phyloP scores from a whole-genome alignment of 2,329 filamentous ascomycete species.

The Fusarium burgessii region DNA sequence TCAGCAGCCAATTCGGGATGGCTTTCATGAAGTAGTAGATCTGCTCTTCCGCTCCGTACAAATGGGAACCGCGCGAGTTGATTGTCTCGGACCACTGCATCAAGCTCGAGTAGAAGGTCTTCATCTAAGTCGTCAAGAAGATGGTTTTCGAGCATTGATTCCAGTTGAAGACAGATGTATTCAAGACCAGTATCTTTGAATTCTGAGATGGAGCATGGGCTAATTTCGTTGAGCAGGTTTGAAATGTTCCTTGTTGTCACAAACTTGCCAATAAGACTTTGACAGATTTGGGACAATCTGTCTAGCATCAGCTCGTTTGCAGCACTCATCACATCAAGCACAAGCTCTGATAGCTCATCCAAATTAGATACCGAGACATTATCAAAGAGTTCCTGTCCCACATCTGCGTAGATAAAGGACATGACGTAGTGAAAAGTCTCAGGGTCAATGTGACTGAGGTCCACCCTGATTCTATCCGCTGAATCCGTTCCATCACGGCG shows the following conservation, averaged over 20 bases:
- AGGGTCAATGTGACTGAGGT: conserved; percentile 83
- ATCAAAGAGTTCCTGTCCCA: conserved; percentile 84
- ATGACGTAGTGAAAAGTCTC: conserved; percentile 83
- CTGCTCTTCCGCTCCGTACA: conserved; percentile 79
- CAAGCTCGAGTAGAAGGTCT: conserved; percentile 83
- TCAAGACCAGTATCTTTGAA: conserved; percentile 92
- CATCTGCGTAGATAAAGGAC: conserved; percentile 85
- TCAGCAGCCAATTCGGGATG: conserved; percentile 73
- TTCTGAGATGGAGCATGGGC: conserved; percentile 82
- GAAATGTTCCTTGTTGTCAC: conserved; percentile 89
- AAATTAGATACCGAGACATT: conserved; percentile 76
- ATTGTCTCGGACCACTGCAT: conserved; percentile 82
- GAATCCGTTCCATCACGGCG: conserved; percentile 63
- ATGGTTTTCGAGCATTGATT: conserved; percentile 91
- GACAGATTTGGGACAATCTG: conserved; percentile 88
- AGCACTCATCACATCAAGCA: conserved; percentile 89
- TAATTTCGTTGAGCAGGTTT: conserved; percentile 85
- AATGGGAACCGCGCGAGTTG: conserved; percentile 83
- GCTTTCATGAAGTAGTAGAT: conserved; percentile 72
- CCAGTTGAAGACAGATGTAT: conserved; percentile 91
- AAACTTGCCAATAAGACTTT: conserved; percentile 84
- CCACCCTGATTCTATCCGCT: conserved; percentile 71
- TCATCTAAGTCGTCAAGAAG: conserved; percentile 87
- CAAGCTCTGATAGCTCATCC: conserved; percentile 88
- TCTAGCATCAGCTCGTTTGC: conserved; percentile 98